phyloP scores from a whole-genome alignment of 2,329 filamentous ascomycete genomes.

The Penicillium paneum region DNA sequence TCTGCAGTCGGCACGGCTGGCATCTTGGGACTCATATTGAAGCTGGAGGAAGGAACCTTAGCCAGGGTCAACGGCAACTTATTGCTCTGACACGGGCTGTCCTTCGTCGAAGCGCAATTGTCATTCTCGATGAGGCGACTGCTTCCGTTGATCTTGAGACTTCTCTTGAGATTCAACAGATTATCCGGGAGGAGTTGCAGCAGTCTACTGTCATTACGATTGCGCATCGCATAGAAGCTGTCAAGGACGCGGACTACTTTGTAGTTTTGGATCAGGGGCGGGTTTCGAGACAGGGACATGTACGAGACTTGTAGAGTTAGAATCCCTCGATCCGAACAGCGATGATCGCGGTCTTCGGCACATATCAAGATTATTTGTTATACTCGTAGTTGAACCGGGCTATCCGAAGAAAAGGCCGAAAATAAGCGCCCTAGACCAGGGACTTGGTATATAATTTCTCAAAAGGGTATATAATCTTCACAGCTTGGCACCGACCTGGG shows the following conservation, averaged over 20 bases:
- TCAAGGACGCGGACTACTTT: slow-evolving; percentile 56
- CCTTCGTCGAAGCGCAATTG: slow-evolving; percentile 57
- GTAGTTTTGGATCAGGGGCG: slow-evolving; percentile 54
- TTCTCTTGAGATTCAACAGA: slow-evolving; percentile 45
- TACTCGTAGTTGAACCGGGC: not conserved
- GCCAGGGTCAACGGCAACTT: slow-evolving; percentile 63
- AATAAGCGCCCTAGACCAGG: not conserved
- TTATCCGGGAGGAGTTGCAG: slow-evolving; percentile 36
- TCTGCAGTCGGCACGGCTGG: slow-evolving; percentile 57
- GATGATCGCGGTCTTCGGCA: not conserved
- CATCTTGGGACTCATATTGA: slow-evolving; percentile 56
- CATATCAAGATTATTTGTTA: not conserved
- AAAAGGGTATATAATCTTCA: slow-evolving; percentile 47
- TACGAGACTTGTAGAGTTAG: slow-evolving; percentile 22
- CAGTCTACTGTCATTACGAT: slow-evolving; percentile 61
- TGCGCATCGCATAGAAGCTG: slow-evolving; percentile 62
- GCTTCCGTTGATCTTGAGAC: slow-evolving; percentile 64
- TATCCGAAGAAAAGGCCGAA: not conserved
- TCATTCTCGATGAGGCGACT: slow-evolving; percentile 66
- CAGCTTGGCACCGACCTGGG: slow-evolving; percentile 79
- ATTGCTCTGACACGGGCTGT: slow-evolving; percentile 63
- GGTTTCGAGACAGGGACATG: slow-evolving; percentile 34
- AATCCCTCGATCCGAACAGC: not conserved
- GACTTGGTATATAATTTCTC: slow-evolving; percentile 8
- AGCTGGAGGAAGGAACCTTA: slow-evolving; percentile 59